Percentiles rank a stretch among this genome's conserved stretches.
Conservation (phyloP, 192 early-diverging fungal species). For the Coemansia sp. region DNA sequence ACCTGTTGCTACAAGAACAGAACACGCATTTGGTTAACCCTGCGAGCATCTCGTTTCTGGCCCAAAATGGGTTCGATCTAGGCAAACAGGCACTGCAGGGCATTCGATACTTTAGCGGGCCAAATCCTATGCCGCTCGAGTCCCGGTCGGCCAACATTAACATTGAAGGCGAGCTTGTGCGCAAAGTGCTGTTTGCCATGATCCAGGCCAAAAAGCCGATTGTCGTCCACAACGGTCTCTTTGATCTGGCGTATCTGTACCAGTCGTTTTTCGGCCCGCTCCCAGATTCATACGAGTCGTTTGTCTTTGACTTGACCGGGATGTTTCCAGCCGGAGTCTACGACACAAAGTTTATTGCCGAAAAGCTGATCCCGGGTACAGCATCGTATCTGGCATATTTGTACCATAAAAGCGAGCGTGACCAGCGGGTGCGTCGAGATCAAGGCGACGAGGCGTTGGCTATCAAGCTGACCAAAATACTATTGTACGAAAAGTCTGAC, state of each 20-base stretch:
- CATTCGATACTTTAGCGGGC: conserved; percentile 73
- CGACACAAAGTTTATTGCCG: conserved; percentile 86
- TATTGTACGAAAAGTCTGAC: neutral
- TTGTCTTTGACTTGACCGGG: conserved; percentile 72
- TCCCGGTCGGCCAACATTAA: conserved; percentile 33
- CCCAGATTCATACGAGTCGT: conserved; percentile 66
- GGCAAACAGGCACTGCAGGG: conserved; percentile 72
- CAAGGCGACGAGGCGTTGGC: conserved; percentile 7
- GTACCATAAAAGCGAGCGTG: conserved; percentile 47
- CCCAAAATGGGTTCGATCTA: conserved; percentile 85
- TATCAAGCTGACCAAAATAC: conserved; percentile 22
- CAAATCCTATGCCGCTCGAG: conserved; percentile 39
- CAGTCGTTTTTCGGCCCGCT: conserved; percentile 82
- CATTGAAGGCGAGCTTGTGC: conserved; percentile 49
- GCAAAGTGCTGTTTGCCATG: conserved; percentile 59
- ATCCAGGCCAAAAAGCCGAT: conserved; percentile 61
- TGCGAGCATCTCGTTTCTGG: conserved; percentile 74
- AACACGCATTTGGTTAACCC: conserved; percentile 69
- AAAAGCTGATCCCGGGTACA: conserved; percentile 40
- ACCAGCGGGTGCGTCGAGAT: conserved; percentile 17
- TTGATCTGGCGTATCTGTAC: conserved; percentile 93
- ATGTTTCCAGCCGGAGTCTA: conserved; percentile 88
- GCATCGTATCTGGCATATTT: conserved; percentile 44
- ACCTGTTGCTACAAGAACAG: conserved; percentile 57
- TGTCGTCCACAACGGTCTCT: conserved; percentile 90